Base-by-base conservation (phyloP, 768 basidiomycete species). In the Trametes cinnabarina region DNA sequence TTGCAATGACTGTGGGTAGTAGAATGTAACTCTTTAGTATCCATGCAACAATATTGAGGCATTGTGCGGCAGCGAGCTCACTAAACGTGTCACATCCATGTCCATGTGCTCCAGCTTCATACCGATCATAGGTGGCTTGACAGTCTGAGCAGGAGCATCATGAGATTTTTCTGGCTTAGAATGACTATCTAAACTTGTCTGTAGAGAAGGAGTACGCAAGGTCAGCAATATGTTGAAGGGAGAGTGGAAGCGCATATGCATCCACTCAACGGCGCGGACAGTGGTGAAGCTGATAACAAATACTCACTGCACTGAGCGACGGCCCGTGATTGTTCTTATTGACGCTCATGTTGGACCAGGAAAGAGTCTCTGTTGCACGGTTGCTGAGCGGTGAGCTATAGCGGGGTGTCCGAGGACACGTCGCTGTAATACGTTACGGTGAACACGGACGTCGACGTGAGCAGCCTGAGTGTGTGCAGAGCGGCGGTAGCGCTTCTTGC, bases 101-200 rank as follows among this genome's bases (percentile, higher is more conserved):
- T 69, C 72, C 42, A 73, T 72, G 34, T 71, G 68, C 58, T 74
- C 73, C 7, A 32, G 30, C 30, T 32, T 32, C 7, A 32, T 12
- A 12, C 12, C 37, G 10, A 39, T 5, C 7, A 10, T 15, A 10
- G 9, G 14, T 15, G 37, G 5, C 9, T 39, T 39, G 10, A 15
- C 9, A 32, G 30, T 12, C 7, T 7, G 34, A 5, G 37, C 14
- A 39, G 15, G 11, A n/a, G n/a, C 14, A 34, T 14, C 8, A 15
- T 14, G 11, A n/a, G n/a, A n/a, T 39, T 74, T 74, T 28, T 67
- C 60, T 4, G 70, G 73, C 39, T 74, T 72, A 39, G 72, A 67
- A 55, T 74, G 73, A 46, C 73, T 61, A 48, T 55, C 56, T 12
- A 47, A 60, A 15, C 41, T 47, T 17, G 30, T 57, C 56, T 63